Evolutionary conservation across 768 basidiomycete species (phyloP).

Genomic region (Dendrothele bispora): DNA sequence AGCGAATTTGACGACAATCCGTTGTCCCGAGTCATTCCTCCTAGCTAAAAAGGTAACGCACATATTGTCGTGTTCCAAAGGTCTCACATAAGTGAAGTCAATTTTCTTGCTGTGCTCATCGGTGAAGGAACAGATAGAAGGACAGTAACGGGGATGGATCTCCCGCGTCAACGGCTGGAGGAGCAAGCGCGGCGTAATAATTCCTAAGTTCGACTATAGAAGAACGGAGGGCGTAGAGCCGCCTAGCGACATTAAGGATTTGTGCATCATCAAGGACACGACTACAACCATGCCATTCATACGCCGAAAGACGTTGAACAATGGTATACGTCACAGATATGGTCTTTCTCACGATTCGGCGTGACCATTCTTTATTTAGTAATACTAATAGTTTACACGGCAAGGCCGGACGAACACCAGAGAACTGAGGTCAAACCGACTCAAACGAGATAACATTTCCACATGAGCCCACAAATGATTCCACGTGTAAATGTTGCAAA

Average conservation of each 20-base stretch:
- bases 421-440: too few species aligned
- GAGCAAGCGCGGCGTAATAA: conserved; percentile 20
- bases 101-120: not conserved
- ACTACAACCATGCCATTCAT: conserved; percentile 26
- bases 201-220: conserved; percentile 10
- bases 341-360: too few species aligned
- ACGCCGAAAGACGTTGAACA: conserved; percentile 34
- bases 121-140: conserved; percentile 17
- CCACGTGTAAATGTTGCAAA: too few species aligned
- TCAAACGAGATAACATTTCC: too few species aligned
- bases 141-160: conserved; percentile 21
- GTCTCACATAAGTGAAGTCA: conserved; percentile 19
- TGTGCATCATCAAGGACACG: conserved; percentile 18
- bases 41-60: conserved; percentile 24
- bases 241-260: conserved; percentile 14
- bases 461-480: too few species aligned
- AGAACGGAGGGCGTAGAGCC: conserved; percentile 23
- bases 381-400: too few species aligned
- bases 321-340: too few species aligned
- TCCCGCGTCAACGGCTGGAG: not conserved
- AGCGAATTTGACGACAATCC: conserved; percentile 34
- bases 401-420: too few species aligned
- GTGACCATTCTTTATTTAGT: too few species aligned
- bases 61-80: conserved; percentile 12
- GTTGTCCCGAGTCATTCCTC: not conserved